Evolutionary conservation across 805 yeast genomes (phyloP), one percentile per base, ranked within the genome.

Genomic region (Candida orba): DNA sequence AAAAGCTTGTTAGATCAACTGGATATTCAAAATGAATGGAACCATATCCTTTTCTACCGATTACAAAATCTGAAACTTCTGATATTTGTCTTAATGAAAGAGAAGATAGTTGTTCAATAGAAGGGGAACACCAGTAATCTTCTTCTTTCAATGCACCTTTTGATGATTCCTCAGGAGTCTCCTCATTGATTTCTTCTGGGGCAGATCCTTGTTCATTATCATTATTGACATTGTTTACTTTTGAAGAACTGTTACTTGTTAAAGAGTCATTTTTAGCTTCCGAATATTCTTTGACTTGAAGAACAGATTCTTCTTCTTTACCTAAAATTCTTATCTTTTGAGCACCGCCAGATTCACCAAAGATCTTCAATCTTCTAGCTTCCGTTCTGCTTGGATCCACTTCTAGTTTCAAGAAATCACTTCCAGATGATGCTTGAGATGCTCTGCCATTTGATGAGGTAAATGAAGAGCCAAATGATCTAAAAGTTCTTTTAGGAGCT

Each of bases 71-170:
- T 18, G 80, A 73, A 15, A 85, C 75, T 23, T 68, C 67, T 1
- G 76, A 51, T 18, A 84, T 68, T 37, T 78, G 75, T 32, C 73
- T 68, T 3, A 63, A 46, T 0, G 81, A 57, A 43, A 76, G 52
- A 8, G 58, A 49, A 0, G 70, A 49, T 3, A 85, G 64, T 27
- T 74, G 76, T 3, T 64, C 65, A 14, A 81, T 63, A 0, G 83
- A 63, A 1, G 93, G 95, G 0, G 82, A 70, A 48, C 86, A 78
- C 89, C 91, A 85, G 53, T 84, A 84, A 3, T 75, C 84, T 5
- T 44, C 45, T 8, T 47, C 49, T 4, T 27, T 27, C 43, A 36
- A 17, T 35, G 45, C 8, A 13, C 14, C 2, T 12, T 22, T 35
- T 31, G 29, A 10, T 30, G 46, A 29, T 47, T 35, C 12, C 24